Evolutionary conservation across 495 filamentous ascomycete genomes (phyloP).

Genomic region (Cenococcum geophilum): DNA sequence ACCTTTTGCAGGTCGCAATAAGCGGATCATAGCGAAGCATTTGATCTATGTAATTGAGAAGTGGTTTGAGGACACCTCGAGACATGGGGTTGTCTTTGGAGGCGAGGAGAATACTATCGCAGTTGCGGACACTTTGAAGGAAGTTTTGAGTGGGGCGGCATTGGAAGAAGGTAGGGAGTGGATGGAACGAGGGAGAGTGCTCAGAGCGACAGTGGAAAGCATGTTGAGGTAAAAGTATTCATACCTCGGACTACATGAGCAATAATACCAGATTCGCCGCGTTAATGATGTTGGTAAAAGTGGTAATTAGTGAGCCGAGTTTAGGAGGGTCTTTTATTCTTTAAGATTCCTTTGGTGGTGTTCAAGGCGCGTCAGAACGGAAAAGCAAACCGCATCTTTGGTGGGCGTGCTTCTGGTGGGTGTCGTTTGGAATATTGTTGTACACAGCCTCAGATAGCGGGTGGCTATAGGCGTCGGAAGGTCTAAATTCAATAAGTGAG

Average conservation of each 20-base stretch:
- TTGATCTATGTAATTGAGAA: slow-evolving; percentile 54
- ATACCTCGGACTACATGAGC: neutral
- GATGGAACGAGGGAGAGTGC: slow-evolving; percentile 18
- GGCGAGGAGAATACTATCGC: slow-evolving; percentile 34
- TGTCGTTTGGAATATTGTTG: too few relatives aligned
- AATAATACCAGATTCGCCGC: too few relatives aligned
- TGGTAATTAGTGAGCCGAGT: too few relatives aligned
- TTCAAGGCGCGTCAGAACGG: too few relatives aligned
- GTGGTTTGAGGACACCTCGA: slow-evolving; percentile 60
- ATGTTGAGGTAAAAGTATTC: slow-evolving; percentile 6
- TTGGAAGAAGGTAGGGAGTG: slow-evolving; percentile 20
- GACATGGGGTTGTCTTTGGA: slow-evolving; percentile 42
- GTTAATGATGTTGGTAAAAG: too few relatives aligned
- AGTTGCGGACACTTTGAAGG: slow-evolving; percentile 29
- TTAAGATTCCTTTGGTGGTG: too few relatives aligned
- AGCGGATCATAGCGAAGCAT: slow-evolving; percentile 54
- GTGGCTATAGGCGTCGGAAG: too few relatives aligned
- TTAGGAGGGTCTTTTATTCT: too few relatives aligned
- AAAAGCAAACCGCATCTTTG: too few relatives aligned
- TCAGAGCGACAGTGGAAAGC: slow-evolving; percentile 23
- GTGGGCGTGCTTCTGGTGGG: too few relatives aligned
- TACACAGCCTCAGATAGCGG: too few relatives aligned
- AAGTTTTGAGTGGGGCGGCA: slow-evolving; percentile 16
- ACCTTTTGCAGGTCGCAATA: slow-evolving; percentile 67
- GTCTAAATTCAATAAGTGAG: too few relatives aligned